Evolutionary conservation across 169 alveolate species (phyloP), one percentile per base, ranked within the genome.

Genomic region (Babesia divergens): DNA sequence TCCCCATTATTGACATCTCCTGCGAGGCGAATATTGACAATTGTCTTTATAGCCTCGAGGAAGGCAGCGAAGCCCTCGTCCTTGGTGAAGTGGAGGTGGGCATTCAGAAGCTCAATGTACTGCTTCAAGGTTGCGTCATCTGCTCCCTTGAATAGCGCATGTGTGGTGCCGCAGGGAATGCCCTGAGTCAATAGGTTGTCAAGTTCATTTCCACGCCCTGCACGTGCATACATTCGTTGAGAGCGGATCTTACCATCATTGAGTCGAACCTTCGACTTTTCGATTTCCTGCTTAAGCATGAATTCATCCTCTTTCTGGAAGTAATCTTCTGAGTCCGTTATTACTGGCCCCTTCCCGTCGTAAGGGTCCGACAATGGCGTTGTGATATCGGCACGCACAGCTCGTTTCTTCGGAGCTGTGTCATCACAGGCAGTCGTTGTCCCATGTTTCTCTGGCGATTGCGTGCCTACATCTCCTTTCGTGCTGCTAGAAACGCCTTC

Each of bases 241-340:
- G 22, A 0, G 4, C n/a, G 22, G 11, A 14, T 28, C 69, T 4
- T 37, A 67, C 87, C 87, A 32, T 68, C 75, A 34, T 67, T 28
- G 24, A 53, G n/a, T 4, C 82, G 66, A 18, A 70, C 42, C 51
- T 44, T 52, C 29, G 87, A 62, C 51, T 79, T 79, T 40, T 64
- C 82, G 28, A 70, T 66, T 49, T 55, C 77, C 52, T 88, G 94
- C 58, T 81, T 70, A 11, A 80, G 64, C 67, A 74, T 69, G 58
- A 84, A 83, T 18, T 88, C 72, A 9, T 69, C 74, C 31, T 76
- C 90, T 55, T 69, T 67, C 37, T 59, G 59, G 76, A 58, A 60
- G 64, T 90, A 89, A 32, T 84, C 72, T 32, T 86, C 92, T 28
- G 75, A 77, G 1, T 20, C 7, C 28, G 46, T n/a, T n/a, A n/a